Base-by-base conservation (phyloP, 2,329 filamentous ascomycete species). In the Pseudofabraea citricarpa region DNA sequence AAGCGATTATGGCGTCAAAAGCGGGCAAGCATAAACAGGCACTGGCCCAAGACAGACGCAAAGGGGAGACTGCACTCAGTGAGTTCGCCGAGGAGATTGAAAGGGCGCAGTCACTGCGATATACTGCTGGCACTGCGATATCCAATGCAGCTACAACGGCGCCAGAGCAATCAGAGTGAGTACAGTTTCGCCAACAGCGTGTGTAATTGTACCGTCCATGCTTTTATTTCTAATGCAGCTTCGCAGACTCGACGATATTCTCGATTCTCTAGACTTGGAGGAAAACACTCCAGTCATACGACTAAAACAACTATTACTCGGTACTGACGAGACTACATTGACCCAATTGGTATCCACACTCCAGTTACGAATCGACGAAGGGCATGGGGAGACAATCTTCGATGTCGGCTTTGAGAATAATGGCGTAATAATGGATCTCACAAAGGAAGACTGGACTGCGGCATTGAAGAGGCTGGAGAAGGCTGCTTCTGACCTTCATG, bases 51-150 rank as follows among this genome's bases (percentile, higher is more conserved):
- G 90, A 95, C 67, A 80, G 86, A 65, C 84, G 88, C 55, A 89
- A 87, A 69, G 90, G 90, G 55, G 90, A 96, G 70, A 81, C 87
- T 48, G 88, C 91, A 10, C 76, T 98, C 44, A 93, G 87, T 70
- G 93, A 97, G 57, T 98, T 98, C 63, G 90, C 90, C 64, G 93
- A 98, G 59, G 97, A 96, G 59, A 93, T 96, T 53, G 90, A 97
- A 65, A 86, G 90, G 63, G 90, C 97, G 64, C 93, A 97, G 65
- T 82, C 83, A 12, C 67, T 83, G 39, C 83, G 86, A 44, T 83
- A 80, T 55, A 77, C 77, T 2, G 59, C 69, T 15, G 40, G 48
- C 23, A 46, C 51, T 6, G 23, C 44, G n/a, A n/a, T n/a, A n/a
- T n/a, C n/a, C n/a, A n/a, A n/a, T n/a, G n/a, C n/a, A n/a, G n/a